These are phyloP conservation scores for Cenococcum geophilum DNA, from an alignment of 495 filamentous ascomycete genomes.

Conservation along the genomic window DNA sequence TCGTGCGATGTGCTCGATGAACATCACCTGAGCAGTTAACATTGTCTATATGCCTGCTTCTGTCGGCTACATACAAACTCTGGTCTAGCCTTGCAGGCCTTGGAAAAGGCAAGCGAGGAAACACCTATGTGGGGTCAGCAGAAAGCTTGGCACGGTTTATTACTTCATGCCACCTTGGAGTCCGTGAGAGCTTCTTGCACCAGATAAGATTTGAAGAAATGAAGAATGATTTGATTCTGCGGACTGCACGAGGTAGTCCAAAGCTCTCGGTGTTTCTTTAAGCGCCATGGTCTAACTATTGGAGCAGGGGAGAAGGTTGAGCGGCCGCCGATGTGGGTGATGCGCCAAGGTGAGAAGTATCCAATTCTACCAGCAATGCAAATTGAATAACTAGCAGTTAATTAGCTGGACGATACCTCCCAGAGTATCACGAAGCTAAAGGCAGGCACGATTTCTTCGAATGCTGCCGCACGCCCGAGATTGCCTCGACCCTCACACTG, in stretches of 20 bases:
- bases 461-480: constrained; percentile 88
- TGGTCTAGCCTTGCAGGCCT: no score
- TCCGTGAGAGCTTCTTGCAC: constrained; percentile 15
- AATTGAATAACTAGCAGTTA: constrained; percentile 9
- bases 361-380: neutral
- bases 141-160: neutral
- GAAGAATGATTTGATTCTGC: constrained; percentile 82
- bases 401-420: constrained; percentile 89
- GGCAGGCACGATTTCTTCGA: constrained; percentile 87
- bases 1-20: neutral
- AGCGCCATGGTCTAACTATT: constrained; percentile 23
- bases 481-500: constrained; percentile 83
- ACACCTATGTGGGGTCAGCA: neutral
- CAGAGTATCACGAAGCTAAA: constrained; percentile 95
- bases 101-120: neutral
- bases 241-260: constrained; percentile 73
- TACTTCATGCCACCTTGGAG: constrained; percentile 26
- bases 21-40: neutral
- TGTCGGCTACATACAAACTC: neutral
- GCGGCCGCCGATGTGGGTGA: constrained; percentile 93
- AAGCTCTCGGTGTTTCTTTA: neutral
- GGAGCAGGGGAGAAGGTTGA: constrained; percentile 77
- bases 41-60: neutral
- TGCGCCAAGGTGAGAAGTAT: constrained; percentile 76
- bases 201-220: constrained; percentile 58